These are phyloP conservation scores for Pleomassaria siparia DNA, from an alignment of 2,329 filamentous ascomycete species.

Conservation along the genomic window DNA sequence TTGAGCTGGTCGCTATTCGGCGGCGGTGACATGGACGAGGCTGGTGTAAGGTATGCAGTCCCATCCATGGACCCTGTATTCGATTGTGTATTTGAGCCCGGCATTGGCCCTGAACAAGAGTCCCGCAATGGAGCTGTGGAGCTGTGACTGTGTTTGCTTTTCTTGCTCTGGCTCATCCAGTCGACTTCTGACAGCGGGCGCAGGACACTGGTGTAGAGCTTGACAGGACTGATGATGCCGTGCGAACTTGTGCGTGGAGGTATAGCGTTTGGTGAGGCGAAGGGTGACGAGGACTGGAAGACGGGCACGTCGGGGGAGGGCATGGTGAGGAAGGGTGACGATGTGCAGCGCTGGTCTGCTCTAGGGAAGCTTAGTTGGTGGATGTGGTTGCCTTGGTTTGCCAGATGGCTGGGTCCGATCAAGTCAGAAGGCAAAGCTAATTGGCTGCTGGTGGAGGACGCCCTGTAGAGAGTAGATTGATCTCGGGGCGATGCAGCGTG, in stretches of 20 bases:
- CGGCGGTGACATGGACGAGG: slow-evolving; percentile 34
- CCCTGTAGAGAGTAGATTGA: too few species aligned
- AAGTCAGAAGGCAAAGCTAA: too few species aligned
- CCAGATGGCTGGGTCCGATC: too few species aligned
- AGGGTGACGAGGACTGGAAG: slow-evolving; percentile 25
- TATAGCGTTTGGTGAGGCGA: slow-evolving; percentile 43
- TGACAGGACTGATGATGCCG: slow-evolving; percentile 32
- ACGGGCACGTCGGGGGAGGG: slow-evolving; percentile 11
- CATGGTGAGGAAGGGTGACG: slow-evolving; percentile 16
- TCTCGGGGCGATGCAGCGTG: background rate
- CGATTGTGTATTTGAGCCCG: background rate
- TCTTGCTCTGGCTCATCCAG: slow-evolving; percentile 44
- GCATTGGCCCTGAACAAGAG: slow-evolving; percentile 15
- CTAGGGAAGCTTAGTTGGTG: background rate
- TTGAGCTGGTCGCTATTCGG: slow-evolving; percentile 26
- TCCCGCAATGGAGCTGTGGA: slow-evolving; percentile 14
- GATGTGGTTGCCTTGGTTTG: background rate
- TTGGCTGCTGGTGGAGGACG: too few species aligned
- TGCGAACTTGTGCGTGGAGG: slow-evolving; percentile 43
- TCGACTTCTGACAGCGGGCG: slow-evolving; percentile 42
- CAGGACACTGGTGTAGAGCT: slow-evolving; percentile 32
- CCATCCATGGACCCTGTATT: too few species aligned
- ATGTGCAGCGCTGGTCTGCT: background rate
- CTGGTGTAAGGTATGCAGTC: slow-evolving; percentile 32
- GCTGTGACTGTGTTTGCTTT: slow-evolving; percentile 36